These are phyloP conservation scores for Corymbia calophylla DNA, from an alignment of 441 rosid species.

Conservation along the genomic window DNA sequence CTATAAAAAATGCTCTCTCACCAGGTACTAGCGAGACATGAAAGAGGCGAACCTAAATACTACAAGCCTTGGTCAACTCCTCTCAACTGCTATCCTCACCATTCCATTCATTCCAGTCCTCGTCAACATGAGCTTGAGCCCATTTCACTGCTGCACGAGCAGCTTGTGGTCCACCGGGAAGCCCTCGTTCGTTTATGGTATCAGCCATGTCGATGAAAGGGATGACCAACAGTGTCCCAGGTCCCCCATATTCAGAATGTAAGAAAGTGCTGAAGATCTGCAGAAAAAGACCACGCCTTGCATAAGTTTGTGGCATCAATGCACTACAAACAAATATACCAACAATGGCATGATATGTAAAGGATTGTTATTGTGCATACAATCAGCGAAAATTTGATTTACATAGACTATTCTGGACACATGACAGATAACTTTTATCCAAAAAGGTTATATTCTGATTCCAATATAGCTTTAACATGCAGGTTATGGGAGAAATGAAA, in stretches of 20 bases:
- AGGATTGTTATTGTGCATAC: not conserved
- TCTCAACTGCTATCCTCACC: slow-evolving; percentile 6
- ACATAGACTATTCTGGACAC: not conserved
- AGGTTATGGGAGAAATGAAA: not conserved
- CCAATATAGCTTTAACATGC: not conserved
- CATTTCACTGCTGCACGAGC: slow-evolving; percentile 80
- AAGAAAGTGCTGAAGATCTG: slow-evolving; percentile 74
- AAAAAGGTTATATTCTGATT: not conserved
- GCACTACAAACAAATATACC: not conserved
- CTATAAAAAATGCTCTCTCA: not conserved
- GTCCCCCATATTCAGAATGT: slow-evolving; percentile 79
- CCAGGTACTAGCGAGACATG: not conserved
- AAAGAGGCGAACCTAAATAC: not conserved
- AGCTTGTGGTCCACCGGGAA: slow-evolving; percentile 84
- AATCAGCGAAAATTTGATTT: not conserved
- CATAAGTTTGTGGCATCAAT: not conserved
- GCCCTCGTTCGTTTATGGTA: slow-evolving; percentile 52
- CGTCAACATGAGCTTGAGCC: slow-evolving; percentile 76
- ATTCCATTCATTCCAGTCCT: slow-evolving; percentile 85
- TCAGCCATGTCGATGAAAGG: slow-evolving; percentile 94
- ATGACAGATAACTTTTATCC: not conserved
- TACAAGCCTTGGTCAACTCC: not conserved
- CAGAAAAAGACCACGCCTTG: not conserved
- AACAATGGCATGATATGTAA: not conserved
- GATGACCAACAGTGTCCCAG: slow-evolving; percentile 77